phyloP scores from a whole-genome alignment of 805 yeast genomes.

The Barnettozyma wickerhamii region DNA sequence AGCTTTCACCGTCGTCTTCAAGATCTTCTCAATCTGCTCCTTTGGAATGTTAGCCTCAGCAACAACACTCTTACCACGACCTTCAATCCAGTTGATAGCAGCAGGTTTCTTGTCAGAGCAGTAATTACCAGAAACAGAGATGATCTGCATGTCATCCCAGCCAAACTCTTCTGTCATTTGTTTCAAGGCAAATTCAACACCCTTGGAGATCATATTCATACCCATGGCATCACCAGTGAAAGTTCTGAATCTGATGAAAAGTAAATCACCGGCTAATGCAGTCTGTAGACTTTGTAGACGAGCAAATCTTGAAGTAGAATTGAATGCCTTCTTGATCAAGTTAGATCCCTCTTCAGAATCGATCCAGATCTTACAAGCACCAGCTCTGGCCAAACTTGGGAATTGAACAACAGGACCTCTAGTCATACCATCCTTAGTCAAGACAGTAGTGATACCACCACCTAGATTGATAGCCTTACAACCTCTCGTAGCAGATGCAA shows the following conservation, averaged over 20 bases:
- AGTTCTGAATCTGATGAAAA: constrained; percentile 92
- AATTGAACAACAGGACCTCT: constrained; percentile 98
- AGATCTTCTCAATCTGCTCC: constrained; percentile 70
- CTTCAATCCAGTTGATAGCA: constrained; percentile 98
- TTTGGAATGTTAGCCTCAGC: constrained; percentile 92
- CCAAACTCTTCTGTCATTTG: constrained; percentile 86
- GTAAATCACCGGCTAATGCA: constrained; percentile 87
- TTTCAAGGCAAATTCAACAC: constrained; percentile 84
- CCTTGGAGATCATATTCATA: constrained; percentile 99
- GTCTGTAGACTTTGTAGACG: constrained; percentile 87
- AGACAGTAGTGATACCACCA: constrained; percentile 90
- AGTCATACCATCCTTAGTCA: constrained; percentile 97
- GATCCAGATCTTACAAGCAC: constrained; percentile 91
- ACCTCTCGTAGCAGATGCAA: constrained; percentile 98
- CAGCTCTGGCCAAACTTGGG: constrained; percentile 79
- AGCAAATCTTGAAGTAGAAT: constrained; percentile 96
- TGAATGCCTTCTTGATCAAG: constrained; percentile 79
- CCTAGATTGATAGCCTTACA: constrained; percentile 97
- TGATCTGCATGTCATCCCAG: constrained; percentile 88
- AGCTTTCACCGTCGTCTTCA: constrained; percentile 90
- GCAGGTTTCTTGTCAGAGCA: constrained; percentile 98
- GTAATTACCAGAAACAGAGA: constrained; percentile 94
- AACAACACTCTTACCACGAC: constrained; percentile 96
- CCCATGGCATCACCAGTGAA: constrained; percentile 99
- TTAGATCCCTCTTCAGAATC: constrained; percentile 93